Conservation (phyloP, 768 basidiomycete species). For the Amanita thiersii region DNA sequence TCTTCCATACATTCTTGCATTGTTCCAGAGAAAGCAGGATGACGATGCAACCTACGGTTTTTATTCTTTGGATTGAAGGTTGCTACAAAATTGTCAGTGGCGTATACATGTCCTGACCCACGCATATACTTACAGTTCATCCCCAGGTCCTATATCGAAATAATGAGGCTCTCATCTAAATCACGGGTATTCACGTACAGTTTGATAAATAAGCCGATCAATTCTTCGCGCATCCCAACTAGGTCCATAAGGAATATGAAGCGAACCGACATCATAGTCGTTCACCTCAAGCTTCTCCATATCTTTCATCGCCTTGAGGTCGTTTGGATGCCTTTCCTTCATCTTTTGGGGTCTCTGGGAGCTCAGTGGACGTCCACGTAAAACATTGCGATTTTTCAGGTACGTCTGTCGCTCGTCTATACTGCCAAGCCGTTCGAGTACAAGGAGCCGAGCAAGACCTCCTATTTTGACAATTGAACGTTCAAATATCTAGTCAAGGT, state of each 20-base stretch:
- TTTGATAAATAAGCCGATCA: conserved; percentile 49
- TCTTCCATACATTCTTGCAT: conserved; percentile 34
- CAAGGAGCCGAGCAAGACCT: conserved; percentile 54
- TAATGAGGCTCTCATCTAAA: conserved; percentile 1
- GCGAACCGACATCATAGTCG: conserved; percentile 44
- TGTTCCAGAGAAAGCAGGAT: conserved; percentile 6
- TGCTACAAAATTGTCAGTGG: conserved; percentile 3
- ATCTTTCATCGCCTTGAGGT: conserved; percentile 37
- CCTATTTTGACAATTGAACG: conserved; percentile 47
- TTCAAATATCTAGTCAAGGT: conserved; percentile 55
- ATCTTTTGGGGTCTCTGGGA: conserved; percentile 19
- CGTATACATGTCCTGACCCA: too few species aligned
- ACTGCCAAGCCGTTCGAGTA: conserved; percentile 48
- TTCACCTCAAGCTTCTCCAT: conserved; percentile 44
- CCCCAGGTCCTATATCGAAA: conserved; percentile 4
- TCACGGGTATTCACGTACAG: conserved; percentile 24
- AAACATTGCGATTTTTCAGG: conserved; percentile 35
- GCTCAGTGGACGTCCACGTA: conserved; percentile 40
- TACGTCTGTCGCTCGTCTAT: conserved; percentile 36
- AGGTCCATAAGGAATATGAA: conserved; percentile 57
- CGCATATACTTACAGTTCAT: conserved; percentile 5
- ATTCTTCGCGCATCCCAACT: conserved; percentile 50
- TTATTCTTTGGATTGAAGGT: conserved; percentile 11
- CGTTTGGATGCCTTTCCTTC: conserved; percentile 41
- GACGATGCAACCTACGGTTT: conserved; percentile 6